Evolutionary conservation across 129 eudicot genomes (phyloP).

Genomic region (Kitagawia praeruptora): DNA sequence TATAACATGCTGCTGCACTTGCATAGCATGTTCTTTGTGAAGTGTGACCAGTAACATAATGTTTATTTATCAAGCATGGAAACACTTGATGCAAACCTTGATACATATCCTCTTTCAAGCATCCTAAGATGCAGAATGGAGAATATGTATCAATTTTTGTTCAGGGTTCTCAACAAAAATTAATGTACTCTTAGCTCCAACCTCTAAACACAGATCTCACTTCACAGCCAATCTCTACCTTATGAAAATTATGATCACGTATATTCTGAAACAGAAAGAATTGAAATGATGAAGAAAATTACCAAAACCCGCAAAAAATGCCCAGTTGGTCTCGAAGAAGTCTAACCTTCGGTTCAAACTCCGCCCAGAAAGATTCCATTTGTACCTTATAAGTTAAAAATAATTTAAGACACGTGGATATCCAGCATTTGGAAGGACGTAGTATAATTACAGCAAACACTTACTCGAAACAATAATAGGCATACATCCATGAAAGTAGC

Average conservation of each 20-base stretch:
- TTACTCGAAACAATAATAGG: slow-evolving; percentile 97
- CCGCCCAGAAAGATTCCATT: slow-evolving; percentile 93
- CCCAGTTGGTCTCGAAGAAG: slow-evolving; percentile 94
- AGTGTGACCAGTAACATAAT: slow-evolving; percentile 1
- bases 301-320: slow-evolving; percentile 98
- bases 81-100: neutral
- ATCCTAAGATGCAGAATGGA: neutral
- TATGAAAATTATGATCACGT: neutral
- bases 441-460: slow-evolving; percentile 21
- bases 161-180: neutral
- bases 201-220: neutral
- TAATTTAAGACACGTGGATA: slow-evolving; percentile 1
- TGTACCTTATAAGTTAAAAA: slow-evolving; percentile 45
- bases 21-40: neutral
- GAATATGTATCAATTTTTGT: neutral
- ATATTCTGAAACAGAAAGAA: neutral
- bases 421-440: neutral
- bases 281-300: slow-evolving; percentile 10
- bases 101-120: neutral
- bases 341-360: slow-evolving; percentile 88
- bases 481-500: slow-evolving; percentile 97
- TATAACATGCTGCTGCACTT: neutral
- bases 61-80: neutral
- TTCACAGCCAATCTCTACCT: neutral
- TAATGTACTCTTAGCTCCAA: neutral